These are phyloP conservation scores for Cladosporium sp. DNA, from an alignment of 2,329 filamentous ascomycete species.

Conservation along the genomic window DNA sequence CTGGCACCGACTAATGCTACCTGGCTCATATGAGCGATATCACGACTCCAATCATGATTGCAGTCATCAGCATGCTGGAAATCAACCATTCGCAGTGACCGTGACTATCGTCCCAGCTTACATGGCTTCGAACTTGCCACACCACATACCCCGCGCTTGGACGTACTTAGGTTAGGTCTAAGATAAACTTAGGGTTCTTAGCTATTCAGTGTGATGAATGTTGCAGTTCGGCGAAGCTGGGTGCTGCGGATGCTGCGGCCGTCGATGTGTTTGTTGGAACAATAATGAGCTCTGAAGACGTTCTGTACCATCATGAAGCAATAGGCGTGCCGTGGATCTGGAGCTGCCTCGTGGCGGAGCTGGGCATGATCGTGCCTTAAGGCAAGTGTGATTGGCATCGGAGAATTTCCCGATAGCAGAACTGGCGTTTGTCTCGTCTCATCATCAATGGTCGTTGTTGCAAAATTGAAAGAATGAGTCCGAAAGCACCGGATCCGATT, in stretches of 20 bases:
- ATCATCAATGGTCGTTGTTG: no score
- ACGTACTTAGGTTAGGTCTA: background rate
- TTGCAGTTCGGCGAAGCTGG: background rate
- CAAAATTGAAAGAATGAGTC: no score
- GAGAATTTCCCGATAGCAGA: no score
- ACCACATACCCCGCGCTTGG: constrained; percentile 2
- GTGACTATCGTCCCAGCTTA: background rate
- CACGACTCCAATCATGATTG: background rate
- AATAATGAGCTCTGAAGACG: background rate
- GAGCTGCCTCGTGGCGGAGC: background rate
- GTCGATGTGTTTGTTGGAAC: no score
- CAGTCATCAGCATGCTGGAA: background rate
- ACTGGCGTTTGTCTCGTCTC: no score
- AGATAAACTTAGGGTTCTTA: background rate
- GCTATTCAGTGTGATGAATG: background rate
- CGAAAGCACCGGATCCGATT: no score
- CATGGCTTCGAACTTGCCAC: background rate
- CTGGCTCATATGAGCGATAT: background rate
- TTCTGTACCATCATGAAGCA: background rate
- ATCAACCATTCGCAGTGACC: background rate
- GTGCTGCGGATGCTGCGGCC: constrained; percentile 8
- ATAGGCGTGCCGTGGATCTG: background rate
- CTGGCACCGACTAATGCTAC: no score
- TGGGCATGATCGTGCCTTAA: background rate
- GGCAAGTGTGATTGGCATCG: background rate